Percentiles rank a stretch among this genome's conserved stretches.
Evolutionary conservation across 2,329 filamentous ascomycete genomes (phyloP).

Genomic region (Trichoderma koningii): DNA sequence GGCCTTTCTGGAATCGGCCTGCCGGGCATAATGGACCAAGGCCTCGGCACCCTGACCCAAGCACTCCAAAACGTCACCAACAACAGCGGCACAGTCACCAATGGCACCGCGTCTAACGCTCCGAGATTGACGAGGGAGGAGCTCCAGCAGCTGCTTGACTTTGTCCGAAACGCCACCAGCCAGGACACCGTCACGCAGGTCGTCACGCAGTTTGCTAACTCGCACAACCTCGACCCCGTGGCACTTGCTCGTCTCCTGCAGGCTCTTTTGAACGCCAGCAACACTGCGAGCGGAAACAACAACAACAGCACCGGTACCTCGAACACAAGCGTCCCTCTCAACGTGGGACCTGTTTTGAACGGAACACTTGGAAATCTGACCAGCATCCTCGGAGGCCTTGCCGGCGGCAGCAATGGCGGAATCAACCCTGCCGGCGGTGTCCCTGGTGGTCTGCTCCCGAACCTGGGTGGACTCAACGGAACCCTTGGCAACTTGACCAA

Average conservation of each 20-base stretch:
- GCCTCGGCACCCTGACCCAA: background rate
- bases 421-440: background rate
- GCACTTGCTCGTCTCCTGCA: background rate
- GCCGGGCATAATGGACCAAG: background rate
- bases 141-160: conserved; percentile 1
- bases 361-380: background rate
- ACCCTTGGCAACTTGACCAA: background rate
- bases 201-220: background rate
- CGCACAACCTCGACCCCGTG: background rate
- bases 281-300: background rate
- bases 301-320: too few relatives aligned
- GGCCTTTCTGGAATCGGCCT: background rate
- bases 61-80: background rate
- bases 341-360: background rate
- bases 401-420: background rate
- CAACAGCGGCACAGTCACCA: background rate
- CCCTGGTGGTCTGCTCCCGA: background rate
- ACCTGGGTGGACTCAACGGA: background rate
- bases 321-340: background rate
- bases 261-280: background rate
- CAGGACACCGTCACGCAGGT: background rate
- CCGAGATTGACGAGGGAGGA: background rate
- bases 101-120: background rate
- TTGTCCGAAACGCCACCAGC: background rate
- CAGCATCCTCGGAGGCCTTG: background rate